Evolutionary conservation across 305 asterid species (phyloP), one percentile per base, ranked within the genome.

Genomic region (Fraxinus platypoda): DNA sequence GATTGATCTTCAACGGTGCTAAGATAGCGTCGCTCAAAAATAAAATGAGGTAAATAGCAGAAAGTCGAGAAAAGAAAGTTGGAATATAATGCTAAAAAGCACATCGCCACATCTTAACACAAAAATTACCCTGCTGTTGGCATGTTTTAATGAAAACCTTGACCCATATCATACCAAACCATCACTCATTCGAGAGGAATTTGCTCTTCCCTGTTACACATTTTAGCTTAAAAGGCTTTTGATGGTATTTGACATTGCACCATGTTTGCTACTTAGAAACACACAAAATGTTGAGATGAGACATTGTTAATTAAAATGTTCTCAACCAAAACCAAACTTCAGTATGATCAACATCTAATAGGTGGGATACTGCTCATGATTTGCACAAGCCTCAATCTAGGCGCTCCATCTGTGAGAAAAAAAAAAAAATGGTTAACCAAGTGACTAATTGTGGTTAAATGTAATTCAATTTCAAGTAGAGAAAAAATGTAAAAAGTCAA

Each of bases 391-490:
- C 90, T 89, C 81, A 89, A 81, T 86, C 90, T 78, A 89, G 75
- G 30, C 71, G 85, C 80, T 89, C 88, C 88, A 84, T 87, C 89
- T 89, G 85, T 81, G 21, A 64, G 52, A 1, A 3, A 37, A 34
- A 34, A 49, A 46, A 12, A 6, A 28, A 35, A 79, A 28, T 7
- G 54, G 21, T 11, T 5, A 34, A 19, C 74, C 23, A 30, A 30
- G 8, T 35, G 57, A 25, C 3, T 8, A 8, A 70, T 2, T 26
- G 8, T 25, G 13, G 43, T 38, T 34, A 26, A 52, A 46, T n/a
- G 31, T 46, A 59, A 21, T 59, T 59, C 49, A 71, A 38, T 15
- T 28, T 37, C 66, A 34, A 70, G 33, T 64, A 4, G 7, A 25
- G n/a, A 64, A 33, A 54, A 23, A 15, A 28, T 0, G 21, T 71